Base-by-base conservation (phyloP, 1,284 basidiomycete species). In the Pascua sp. region DNA sequence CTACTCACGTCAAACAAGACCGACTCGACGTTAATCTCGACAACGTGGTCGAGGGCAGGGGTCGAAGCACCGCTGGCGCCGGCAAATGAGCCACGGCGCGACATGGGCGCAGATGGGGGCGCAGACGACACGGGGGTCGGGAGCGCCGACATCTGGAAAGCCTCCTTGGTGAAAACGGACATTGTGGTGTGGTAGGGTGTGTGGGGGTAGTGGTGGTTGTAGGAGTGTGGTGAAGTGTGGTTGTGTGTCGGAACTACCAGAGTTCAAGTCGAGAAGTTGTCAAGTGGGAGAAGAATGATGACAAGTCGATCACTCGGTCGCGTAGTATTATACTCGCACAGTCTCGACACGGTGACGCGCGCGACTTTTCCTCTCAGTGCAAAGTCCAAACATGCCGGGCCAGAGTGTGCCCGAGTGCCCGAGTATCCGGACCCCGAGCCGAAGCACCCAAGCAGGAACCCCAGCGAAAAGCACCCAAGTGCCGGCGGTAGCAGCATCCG, bases 1-100 rank as follows among this genome's bases (percentile, higher is more conserved):
- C 4, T 32, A 32, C 24, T 32, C 24, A 32, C 24, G 63, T 77
- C 76, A 60, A 78, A 77, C 16, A 77, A 67, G 47, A 75, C 70
- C 37, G 69, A 69, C 59, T 77, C 77, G 66, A 79, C 73, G 59
- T 75, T 71, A 68, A 78, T 77, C 49, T 72, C 69, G 57, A 76
- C 72, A 56, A 77, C 70, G 63, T 76, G 70, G 86, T 88, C 89
- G 36, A 93, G 78, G 4, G 86, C 86, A 1, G 84, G 81, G 10
- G 90, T 86, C 56, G 84, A 85, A 88, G 91, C 92, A 11, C 67
- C 66, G 15, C 53, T 56, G 11, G 64, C 59, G 42, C 16, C 12
- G 42, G 69, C 67, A 57, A 73, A 70, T 5, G 73, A 73, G 24
- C 61, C 56, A 55, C 70, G 66, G 53, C 70, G 66, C 24, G 72